Evolutionary conservation across 805 yeast genomes (phyloP), one percentile per base, ranked within the genome.

Genomic region (Starmerella bacillaris): DNA sequence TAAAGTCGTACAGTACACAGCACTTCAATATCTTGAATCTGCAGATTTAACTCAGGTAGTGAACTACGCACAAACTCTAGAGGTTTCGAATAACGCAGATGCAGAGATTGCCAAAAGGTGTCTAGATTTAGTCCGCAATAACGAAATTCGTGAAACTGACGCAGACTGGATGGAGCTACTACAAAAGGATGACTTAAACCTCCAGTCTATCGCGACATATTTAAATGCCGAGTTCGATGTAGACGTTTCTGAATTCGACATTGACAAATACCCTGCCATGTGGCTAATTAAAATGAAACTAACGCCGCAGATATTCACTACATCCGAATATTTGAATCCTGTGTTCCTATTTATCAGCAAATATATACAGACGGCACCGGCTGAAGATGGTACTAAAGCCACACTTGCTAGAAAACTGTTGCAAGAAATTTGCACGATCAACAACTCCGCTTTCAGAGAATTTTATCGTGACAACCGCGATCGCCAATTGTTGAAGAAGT

Each of bases 391-490:
- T n/a, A 14, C 29, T 5, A 7, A 6, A 8, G 29, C 7, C 5
- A 22, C n/a, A n/a, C 26, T 22, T 9, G 38, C 39, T 9, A 33
- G 39, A 7, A 24, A 33, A 14, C 15, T 47, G 21, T 29, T 48
- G 21, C 41, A 30, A 33, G 18, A 21, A 8, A 18, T 44, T 32
- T 21, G 40, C 19, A 15, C 15, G 8, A 21, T 30, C 4, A 33
- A 43, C 6, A 40, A 43, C 4, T 37, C 33, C 3, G 19, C 30
- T 2, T 40, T 48, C 8, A 40, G 51, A 3, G 33, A 30, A 17
- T 48, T 50, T 49, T 47, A 44, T 30, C 41, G 51, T 3, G 44
- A 41, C 4, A 12, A 37, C 24, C 40, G 46, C 1, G 52, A 48
- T 24, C 33, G 37, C 18, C 29, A 37, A 5, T 30, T 39, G 9